phyloP scores from a whole-genome alignment of 345 rosid species.

The Firmiana major region DNA sequence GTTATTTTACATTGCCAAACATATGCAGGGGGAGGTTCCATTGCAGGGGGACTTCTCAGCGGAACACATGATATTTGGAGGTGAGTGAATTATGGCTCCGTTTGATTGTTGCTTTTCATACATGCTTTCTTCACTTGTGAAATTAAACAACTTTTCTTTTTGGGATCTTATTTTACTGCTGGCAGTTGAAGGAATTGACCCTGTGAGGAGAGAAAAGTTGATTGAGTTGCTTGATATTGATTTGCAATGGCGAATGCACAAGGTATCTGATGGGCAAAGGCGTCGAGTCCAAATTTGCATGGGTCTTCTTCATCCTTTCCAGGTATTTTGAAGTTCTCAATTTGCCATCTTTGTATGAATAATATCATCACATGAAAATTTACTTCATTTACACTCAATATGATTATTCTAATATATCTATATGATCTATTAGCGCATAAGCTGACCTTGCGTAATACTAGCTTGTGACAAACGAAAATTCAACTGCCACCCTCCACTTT shows the following conservation, averaged over 20 bases:
- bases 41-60: constrained; percentile 97
- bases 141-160: background rate
- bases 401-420: background rate
- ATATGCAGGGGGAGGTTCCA: constrained; percentile 79
- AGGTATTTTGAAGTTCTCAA: constrained; percentile 43
- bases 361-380: background rate
- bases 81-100: constrained; percentile 27
- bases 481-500: background rate
- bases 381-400: background rate
- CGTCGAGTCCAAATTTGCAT: constrained; percentile 96
- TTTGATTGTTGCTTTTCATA: background rate
- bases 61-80: constrained; percentile 96
- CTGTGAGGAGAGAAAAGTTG: constrained; percentile 72
- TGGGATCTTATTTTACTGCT: background rate
- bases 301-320: constrained; percentile 93
- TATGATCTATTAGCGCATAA: background rate
- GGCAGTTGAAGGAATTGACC: constrained; percentile 91
- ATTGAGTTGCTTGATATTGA: constrained; percentile 94
- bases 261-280: constrained; percentile 96
- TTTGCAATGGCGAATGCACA: constrained; percentile 95
- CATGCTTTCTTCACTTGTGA: background rate
- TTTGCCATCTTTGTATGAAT: background rate
- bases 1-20: background rate
- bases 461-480: background rate
- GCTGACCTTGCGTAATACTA: background rate